Base-by-base conservation (phyloP, 2,329 filamentous ascomycete species). In the Pleomassaria siparia region DNA sequence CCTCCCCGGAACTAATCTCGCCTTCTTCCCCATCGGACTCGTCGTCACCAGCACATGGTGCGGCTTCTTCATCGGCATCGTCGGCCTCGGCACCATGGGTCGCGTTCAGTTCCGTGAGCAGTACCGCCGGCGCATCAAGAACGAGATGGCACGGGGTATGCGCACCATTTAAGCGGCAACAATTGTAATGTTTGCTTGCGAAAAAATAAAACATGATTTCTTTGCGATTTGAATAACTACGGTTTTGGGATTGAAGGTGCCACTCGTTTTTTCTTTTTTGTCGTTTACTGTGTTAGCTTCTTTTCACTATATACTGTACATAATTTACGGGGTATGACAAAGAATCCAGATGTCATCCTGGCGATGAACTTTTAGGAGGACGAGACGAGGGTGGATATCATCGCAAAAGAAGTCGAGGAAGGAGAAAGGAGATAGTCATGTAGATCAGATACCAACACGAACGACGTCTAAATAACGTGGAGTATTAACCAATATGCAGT, bases 11-110 rank as follows among this genome's bases (percentile, higher is more conserved):
- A 78, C 82, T 30, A 78, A 81, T 50, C 77, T 90, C 44, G 76
- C 87, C 59, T 81, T 89, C 50, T 85, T 88, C 69, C 87, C 87
- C 7, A 74, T 86, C 24, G 87, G 87, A 15, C 73, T 86, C n/a
- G 73, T 88, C 55, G 77, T 91, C 58, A 86, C 81, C 2, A 72
- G 79, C 30, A 60, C 80, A 11, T 91, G 87, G 85, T 53, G 79
- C 0, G 50, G 55, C 24, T 67, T 87, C 16, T 81, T 85, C 21
- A 42, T 83, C 6, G 67, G n/a, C n/a, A n/a, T 69, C 0, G 81
- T 79, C 18, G 85, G 79, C 2, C 78, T 80, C 47, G 87, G 87
- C 46, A 89, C 86, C 4, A 78, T 82, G 49, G 79, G 85, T 63
- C 78, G 87, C 45, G 83, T 87, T 47, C 77, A 80, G 63, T 87